Conservation (phyloP, 1,284 basidiomycete species). For the Cryptococcus wingfieldii region DNA sequence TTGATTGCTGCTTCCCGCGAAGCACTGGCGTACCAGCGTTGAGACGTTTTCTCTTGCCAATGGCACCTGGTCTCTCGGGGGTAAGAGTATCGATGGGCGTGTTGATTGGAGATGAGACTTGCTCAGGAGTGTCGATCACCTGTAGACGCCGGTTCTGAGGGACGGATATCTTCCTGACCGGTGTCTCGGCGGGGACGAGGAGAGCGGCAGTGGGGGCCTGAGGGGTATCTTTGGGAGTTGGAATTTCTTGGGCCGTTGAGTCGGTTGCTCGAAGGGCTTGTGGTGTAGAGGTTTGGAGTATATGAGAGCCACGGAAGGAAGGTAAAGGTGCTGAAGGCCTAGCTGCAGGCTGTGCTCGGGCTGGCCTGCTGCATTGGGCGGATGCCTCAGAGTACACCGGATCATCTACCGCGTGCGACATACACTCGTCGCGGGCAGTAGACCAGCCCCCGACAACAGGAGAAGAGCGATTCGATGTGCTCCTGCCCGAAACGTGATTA, state of each 20-base stretch:
- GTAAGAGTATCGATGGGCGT: slow-evolving; percentile 14
- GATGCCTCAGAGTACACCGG: too few relatives aligned
- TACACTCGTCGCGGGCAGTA: too few relatives aligned
- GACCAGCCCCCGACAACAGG: too few relatives aligned
- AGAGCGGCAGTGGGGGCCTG: slow-evolving; percentile 1
- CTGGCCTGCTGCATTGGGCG: too few relatives aligned
- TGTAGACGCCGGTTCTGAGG: neutral
- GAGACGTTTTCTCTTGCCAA: slow-evolving; percentile 23
- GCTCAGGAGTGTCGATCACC: slow-evolving; percentile 10
- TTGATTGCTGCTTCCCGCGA: slow-evolving; percentile 17
- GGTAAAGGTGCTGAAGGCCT: neutral
- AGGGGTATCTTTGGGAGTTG: slow-evolving; percentile 11
- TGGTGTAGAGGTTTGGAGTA: slow-evolving; percentile 12
- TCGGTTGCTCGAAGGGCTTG: neutral
- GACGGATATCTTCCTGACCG: neutral
- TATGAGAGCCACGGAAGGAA: slow-evolving; percentile 11
- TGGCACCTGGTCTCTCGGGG: neutral
- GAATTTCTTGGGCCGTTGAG: slow-evolving; percentile 14
- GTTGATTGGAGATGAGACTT: slow-evolving; percentile 30
- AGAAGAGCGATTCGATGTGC: too few relatives aligned
- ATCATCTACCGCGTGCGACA: too few relatives aligned
- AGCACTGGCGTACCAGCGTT: slow-evolving; percentile 30
- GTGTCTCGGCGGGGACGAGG: neutral
- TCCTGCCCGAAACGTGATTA: too few relatives aligned
- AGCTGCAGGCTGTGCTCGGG: too few relatives aligned